These are phyloP conservation scores for Monosporascus sp. DNA, from an alignment of 2,329 filamentous ascomycete species.

Conservation along the genomic window DNA sequence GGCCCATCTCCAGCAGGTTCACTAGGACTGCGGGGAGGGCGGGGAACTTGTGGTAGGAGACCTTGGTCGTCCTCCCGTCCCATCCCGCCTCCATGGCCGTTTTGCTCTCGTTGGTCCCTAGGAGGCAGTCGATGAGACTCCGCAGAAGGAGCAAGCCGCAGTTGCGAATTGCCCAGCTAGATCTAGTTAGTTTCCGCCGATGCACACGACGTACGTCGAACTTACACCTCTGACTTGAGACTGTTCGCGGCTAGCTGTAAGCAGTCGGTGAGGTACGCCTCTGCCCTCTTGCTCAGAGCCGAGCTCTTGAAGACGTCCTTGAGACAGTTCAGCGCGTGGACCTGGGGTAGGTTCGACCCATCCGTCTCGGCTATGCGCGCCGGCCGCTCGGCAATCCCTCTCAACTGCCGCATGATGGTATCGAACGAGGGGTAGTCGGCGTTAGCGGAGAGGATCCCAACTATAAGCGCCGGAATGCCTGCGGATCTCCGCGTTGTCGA, in stretches of 20 bases:
- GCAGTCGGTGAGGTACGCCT: slow-evolving; percentile 66
- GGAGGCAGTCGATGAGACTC: slow-evolving; percentile 72
- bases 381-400: slow-evolving; percentile 50
- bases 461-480: slow-evolving; percentile 82
- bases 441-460: slow-evolving; percentile 70
- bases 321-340: slow-evolving; percentile 90
- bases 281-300: slow-evolving; percentile 65
- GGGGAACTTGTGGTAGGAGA: slow-evolving; percentile 66
- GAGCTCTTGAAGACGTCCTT: slow-evolving; percentile 89
- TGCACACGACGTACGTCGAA: slow-evolving; percentile 1
- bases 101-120: slow-evolving; percentile 72
- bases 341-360: slow-evolving; percentile 71
- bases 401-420: slow-evolving; percentile 58
- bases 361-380: slow-evolving; percentile 52
- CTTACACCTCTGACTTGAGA: slow-evolving; percentile 71
- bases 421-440: slow-evolving; percentile 55
- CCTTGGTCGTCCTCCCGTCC: slow-evolving; percentile 58
- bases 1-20: slow-evolving; percentile 52
- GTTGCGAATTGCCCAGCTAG: slow-evolving; percentile 87
- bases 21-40: slow-evolving; percentile 60
- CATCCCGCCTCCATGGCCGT: slow-evolving; percentile 54
- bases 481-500: slow-evolving; percentile 87
- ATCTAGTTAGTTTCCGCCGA: too few relatives aligned
- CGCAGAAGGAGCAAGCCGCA: slow-evolving; percentile 86
- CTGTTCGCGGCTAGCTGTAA: slow-evolving; percentile 76